phyloP scores from a whole-genome alignment of 2,329 filamentous ascomycete species.

The Colletotrichum phormii region DNA sequence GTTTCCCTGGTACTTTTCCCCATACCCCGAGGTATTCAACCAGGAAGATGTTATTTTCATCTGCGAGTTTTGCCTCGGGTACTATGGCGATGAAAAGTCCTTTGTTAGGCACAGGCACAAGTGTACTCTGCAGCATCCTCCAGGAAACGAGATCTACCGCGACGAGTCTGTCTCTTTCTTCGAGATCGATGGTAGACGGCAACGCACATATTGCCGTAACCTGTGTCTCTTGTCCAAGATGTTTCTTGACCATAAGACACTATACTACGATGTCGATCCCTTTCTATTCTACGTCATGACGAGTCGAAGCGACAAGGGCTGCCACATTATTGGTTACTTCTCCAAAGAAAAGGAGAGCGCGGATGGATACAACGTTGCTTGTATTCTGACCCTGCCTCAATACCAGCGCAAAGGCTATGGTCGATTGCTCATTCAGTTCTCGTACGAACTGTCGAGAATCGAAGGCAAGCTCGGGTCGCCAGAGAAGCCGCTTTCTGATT shows the following conservation, averaged over 20 bases:
- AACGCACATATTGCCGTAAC: constrained; percentile 96
- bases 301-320: constrained; percentile 86
- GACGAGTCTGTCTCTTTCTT: constrained; percentile 96
- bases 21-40: constrained; percentile 90
- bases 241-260: constrained; percentile 96
- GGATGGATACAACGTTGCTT: constrained; percentile 97
- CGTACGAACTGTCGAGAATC: constrained; percentile 94
- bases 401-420: constrained; percentile 97
- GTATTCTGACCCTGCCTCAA: constrained; percentile 95
- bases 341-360: constrained; percentile 98
- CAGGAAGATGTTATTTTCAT: constrained; percentile 94
- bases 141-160: constrained; percentile 97
- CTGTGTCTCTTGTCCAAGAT: constrained; percentile 94
- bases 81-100: constrained; percentile 85
- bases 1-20: constrained; percentile 99
- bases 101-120: constrained; percentile 90
- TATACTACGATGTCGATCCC: constrained; percentile 99
- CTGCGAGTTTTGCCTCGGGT: constrained; percentile 95
- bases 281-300: constrained; percentile 99
- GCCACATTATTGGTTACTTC: constrained; percentile 98
- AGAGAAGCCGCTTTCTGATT: constrained; percentile 94
- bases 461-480: constrained; percentile 96
- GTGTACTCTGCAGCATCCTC: constrained; percentile 91
- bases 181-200: constrained; percentile 94
- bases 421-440: constrained; percentile 93